phyloP scores from a whole-genome alignment of 208 protist genomes.

The Herpetomonas tarakana region DNA sequence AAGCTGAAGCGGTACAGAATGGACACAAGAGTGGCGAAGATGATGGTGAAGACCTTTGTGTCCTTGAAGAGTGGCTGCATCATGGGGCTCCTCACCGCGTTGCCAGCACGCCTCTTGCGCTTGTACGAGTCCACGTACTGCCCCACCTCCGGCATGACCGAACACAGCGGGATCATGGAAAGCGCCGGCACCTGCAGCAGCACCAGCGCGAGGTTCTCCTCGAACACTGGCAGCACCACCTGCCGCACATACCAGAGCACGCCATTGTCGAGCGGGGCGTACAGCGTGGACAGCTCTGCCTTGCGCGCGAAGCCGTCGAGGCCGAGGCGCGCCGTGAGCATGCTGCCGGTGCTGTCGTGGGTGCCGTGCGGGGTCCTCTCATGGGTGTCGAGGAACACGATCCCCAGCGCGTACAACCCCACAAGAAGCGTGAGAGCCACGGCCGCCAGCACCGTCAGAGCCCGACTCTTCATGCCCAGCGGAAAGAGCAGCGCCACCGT shows the following conservation, averaged over 20 bases:
- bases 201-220: constrained; percentile 42
- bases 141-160: constrained; percentile 15
- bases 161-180: constrained; percentile 25
- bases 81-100: constrained; percentile 1
- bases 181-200: constrained; percentile 56
- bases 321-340: background rate
- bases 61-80: constrained; percentile 33
- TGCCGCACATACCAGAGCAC: constrained; percentile 80
- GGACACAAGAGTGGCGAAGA: constrained; percentile 48
- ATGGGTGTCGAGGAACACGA: constrained; percentile 18
- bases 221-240: constrained; percentile 53
- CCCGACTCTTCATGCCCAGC: constrained; percentile 23
- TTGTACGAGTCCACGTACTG: constrained; percentile 1
- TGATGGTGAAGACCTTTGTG: constrained; percentile 28
- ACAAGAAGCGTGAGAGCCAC: constrained; percentile 10
- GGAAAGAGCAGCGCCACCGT: constrained; percentile 50
- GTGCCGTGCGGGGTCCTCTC: constrained; percentile 1
- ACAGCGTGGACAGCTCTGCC: constrained; percentile 32
- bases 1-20: constrained; percentile 41
- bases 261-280: constrained; percentile 64
- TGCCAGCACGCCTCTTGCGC: constrained; percentile 3
- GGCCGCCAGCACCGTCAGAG: constrained; percentile 11
- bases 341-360: constrained; percentile 7
- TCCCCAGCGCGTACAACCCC: constrained; percentile 22
- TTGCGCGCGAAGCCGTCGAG: constrained; percentile 3